phyloP scores from a whole-genome alignment of 2,329 filamentous ascomycete genomes.

The Hymenoscyphus albidus region DNA sequence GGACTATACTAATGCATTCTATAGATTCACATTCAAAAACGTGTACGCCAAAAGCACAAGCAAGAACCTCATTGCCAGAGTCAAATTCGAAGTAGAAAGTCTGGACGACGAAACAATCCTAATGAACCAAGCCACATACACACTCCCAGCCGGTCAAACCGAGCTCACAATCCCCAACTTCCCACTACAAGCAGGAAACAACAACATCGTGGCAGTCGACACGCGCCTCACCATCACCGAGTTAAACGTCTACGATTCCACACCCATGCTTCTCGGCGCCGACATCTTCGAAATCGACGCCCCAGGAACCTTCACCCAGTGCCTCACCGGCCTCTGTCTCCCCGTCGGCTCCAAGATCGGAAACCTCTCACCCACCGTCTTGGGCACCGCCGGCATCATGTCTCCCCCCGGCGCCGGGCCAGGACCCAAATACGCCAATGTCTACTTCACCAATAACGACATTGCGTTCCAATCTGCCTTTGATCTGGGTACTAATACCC shows the following conservation, averaged over 20 bases:
- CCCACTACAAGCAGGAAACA: conserved; percentile 20
- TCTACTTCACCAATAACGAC: conserved; percentile 30
- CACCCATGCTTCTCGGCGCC: conserved; percentile 41
- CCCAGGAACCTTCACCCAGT: conserved; percentile 16
- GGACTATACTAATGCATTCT: not conserved
- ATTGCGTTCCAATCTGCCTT: conserved; percentile 25
- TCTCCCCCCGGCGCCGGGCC: conserved; percentile 6
- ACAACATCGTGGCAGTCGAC: conserved; percentile 21
- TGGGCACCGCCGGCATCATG: conserved; percentile 17
- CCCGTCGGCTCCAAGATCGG: conserved; percentile 28
- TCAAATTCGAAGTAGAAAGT: conserved; percentile 16
- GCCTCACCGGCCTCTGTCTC: conserved; percentile 20
- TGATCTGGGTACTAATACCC: conserved; percentile 26
- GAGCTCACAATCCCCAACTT: conserved; percentile 13
- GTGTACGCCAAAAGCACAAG: conserved; percentile 25
- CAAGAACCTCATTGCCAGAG: conserved; percentile 19
- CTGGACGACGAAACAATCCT: conserved; percentile 13
- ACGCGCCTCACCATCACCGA: conserved; percentile 11
- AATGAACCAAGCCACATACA: conserved; percentile 16
- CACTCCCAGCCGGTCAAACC: conserved; percentile 12
- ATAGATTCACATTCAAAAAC: conserved; percentile 17
- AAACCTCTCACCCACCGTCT: conserved; percentile 18
- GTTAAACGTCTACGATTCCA: conserved; percentile 18
- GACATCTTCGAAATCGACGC: conserved; percentile 55
- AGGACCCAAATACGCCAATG: conserved; percentile 17